Evolutionary conservation across 2,329 filamentous ascomycete species (phyloP).

Genomic region (Fusarium scirpi): DNA sequence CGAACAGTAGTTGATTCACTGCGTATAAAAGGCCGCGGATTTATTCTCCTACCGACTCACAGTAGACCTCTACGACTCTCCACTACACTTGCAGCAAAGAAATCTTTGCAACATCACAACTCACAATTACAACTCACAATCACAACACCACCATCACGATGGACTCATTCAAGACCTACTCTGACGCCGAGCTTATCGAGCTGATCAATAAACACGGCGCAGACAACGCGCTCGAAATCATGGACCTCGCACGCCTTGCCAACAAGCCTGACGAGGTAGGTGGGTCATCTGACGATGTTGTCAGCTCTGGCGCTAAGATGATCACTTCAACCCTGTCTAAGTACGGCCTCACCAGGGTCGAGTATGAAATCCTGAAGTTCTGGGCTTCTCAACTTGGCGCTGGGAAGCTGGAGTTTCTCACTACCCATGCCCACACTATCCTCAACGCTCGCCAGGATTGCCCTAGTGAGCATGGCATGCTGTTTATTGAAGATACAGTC

Average conservation of each 20-base stretch:
- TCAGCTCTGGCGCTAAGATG: too few relatives aligned
- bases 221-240: neutral
- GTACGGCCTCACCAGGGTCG: neutral
- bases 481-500: neutral
- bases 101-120: neutral
- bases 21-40: neutral
- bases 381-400: neutral
- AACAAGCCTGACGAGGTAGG: neutral
- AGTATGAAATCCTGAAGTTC: neutral
- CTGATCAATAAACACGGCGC: slow-evolving; percentile 3
- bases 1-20: neutral
- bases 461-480: fast-evolving
- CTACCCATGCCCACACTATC: neutral
- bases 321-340: too few relatives aligned
- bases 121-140: neutral
- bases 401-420: neutral
- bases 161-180: neutral
- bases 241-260: neutral
- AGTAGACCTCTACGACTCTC: neutral
- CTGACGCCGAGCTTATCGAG: neutral
- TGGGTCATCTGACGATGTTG: neutral
- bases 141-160: neutral
- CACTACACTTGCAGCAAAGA: neutral
- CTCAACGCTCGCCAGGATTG: fast-evolving
- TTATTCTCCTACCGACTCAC: neutral